Evolutionary conservation across 257 asterid species (phyloP).

Genomic region (Linderniella brevidens): DNA sequence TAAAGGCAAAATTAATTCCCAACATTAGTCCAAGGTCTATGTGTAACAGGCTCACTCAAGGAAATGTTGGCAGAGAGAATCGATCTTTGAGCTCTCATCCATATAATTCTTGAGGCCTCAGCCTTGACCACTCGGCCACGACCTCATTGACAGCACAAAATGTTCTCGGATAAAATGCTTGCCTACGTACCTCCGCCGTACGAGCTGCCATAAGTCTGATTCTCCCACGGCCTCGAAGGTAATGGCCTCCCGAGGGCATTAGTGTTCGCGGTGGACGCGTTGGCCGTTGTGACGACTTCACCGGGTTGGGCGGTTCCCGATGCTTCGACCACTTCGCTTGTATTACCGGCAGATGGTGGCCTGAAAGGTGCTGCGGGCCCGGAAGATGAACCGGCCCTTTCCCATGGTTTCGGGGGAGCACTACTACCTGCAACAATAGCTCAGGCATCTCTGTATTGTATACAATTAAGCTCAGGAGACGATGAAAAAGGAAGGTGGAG

Average conservation of each 20-base stretch:
- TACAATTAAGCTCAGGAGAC: slow-evolving; percentile 2
- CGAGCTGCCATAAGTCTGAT: slow-evolving; percentile 43
- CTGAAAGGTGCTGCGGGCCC: slow-evolving; percentile 57
- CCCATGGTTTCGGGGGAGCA: slow-evolving; percentile 91
- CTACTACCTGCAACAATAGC: slow-evolving; percentile 23
- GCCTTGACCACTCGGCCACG: too few species aligned
- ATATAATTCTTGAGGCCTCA: too few species aligned
- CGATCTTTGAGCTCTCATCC: too few species aligned
- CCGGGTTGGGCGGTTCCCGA: slow-evolving; percentile 90
- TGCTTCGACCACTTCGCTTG: slow-evolving; percentile 79
- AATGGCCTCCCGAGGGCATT: slow-evolving; percentile 59
- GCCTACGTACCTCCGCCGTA: slow-evolving; percentile 33
- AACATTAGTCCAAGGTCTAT: too few species aligned
- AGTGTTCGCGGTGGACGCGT: slow-evolving; percentile 28
- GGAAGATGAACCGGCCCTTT: slow-evolving; percentile 64
- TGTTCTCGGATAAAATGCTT: too few species aligned
- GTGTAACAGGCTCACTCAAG: too few species aligned
- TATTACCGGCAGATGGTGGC: slow-evolving; percentile 74
- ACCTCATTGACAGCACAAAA: too few species aligned
- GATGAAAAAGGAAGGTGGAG: background rate
- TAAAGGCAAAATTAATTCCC: too few species aligned
- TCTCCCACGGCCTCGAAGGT: slow-evolving; percentile 93
- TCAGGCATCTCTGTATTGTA: slow-evolving; percentile 6
- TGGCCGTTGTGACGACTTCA: slow-evolving; percentile 53
- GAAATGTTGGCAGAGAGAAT: too few species aligned